Base-by-base conservation (phyloP, 179 eudicot genomes). In the Spergularia azorica region DNA sequence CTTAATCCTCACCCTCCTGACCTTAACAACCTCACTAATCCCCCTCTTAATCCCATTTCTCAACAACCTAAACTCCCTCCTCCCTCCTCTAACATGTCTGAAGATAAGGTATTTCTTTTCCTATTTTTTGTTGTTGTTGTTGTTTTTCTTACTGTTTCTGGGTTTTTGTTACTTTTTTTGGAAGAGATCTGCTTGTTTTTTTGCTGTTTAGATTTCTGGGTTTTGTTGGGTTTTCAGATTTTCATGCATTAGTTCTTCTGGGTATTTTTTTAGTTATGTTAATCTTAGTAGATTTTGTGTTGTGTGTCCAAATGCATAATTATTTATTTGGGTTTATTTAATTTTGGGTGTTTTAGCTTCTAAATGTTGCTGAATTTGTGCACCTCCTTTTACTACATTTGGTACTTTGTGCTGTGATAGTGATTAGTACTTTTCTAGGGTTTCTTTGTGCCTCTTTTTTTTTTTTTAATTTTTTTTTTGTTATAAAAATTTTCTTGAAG, bases 81-180 rank as follows among this genome's bases (percentile, higher is more conserved):
- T 46, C 50, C 50, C 9, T 5, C 50, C 50, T 18, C 67, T 54
- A 2, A 70, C 70, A 81, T 81, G 81, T 63, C 84, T 48, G 77
- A 79, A 36, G 83, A 83, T 72, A 83, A 83, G 83, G 80, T 79
- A 18, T 32, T 20, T 32, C 67, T 67, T 75, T 55, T 63, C 20
- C 36, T 61, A 39, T 10, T 6, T 12, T 39, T 20, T 48, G 13
- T 52, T 7, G 18, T 1, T 20, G 2, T 6, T 60, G 56, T 36
- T n/a, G 17, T 18, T 78, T 17, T 36, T 63, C 4, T 57, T 57
- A 13, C 18, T 13, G 7, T 59, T 6, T 58, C 17, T 58, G 18
- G 16, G 16, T 58, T 1, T 58, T 67, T 41, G 8, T 32, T 3
- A 1, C 64, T 56, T 14, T 10, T n/a, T 63, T 50, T 51, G 12